phyloP scores from a whole-genome alignment of 1,284 basidiomycete species.

The Neotropicomus parvogracilis region DNA sequence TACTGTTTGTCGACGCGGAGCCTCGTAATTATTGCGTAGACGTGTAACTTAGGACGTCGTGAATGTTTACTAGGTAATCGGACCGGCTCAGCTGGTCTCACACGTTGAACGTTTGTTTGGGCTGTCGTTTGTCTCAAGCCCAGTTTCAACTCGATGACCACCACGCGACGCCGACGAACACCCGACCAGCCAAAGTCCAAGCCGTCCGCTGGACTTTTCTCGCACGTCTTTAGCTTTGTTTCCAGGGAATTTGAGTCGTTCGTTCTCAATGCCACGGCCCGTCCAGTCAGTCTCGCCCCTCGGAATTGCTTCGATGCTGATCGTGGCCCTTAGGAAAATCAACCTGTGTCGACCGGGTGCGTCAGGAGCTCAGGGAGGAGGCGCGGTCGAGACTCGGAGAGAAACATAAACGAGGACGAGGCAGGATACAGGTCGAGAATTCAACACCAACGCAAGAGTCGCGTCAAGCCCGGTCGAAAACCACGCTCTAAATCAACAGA shows the following conservation, averaged over 20 bases:
- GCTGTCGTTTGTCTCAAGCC: neutral
- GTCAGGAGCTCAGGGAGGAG: conserved; percentile 9
- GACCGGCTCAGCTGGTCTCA: conserved; percentile 20
- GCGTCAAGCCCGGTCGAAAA: conserved; percentile 16
- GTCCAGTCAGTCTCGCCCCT: conserved; percentile 22
- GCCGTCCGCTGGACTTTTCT: conserved; percentile 45
- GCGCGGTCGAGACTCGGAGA: conserved; percentile 7
- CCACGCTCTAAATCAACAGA: conserved; percentile 23
- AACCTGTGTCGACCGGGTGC: conserved; percentile 8
- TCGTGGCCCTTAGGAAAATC: conserved; percentile 14
- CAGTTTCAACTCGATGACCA: conserved; percentile 4
- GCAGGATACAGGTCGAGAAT: conserved; percentile 4
- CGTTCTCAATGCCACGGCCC: conserved; percentile 57
- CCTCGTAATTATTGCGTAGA: conserved; percentile 8
- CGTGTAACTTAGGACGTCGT: conserved; percentile 7
- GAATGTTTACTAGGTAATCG: conserved; percentile 7
- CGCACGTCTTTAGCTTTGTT: conserved; percentile 64
- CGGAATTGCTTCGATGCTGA: conserved; percentile 5
- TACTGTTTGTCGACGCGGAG: conserved; percentile 4
- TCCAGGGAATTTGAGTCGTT: conserved; percentile 70
- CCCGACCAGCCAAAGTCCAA: conserved; percentile 2
- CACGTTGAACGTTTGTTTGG: neutral
- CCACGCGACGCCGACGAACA: conserved; percentile 12
- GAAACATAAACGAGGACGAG: conserved; percentile 18
- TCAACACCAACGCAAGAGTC: conserved; percentile 11